Evolutionary conservation across 768 basidiomycete genomes (phyloP), one percentile per base, ranked within the genome.

Genomic region (Pisolithus marmoratus): DNA sequence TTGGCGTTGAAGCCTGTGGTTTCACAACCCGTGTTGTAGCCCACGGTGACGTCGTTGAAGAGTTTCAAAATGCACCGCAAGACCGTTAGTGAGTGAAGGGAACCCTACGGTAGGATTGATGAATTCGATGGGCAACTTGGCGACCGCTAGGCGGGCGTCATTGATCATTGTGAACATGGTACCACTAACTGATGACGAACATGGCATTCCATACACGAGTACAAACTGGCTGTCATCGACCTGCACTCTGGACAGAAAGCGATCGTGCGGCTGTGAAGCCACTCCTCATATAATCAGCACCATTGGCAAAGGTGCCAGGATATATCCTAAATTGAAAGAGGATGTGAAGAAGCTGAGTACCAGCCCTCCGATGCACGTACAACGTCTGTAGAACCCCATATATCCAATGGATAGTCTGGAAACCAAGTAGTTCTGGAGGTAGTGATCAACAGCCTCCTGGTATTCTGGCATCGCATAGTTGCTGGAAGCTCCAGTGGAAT

Each of bases 381-480:
- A 46, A 14, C 58, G 34, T 63, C 62, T 27, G 65, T 62, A 8
- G 64, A 67, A 46, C 67, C 67, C 64, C 63, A 67, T 9, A 37
- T 34, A 2, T 61, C 12, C 46, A 70, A 54, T 60, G 49, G n/a
- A 52, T 70, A 53, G 62, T 72, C 45, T 20, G 52, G 46, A 44
- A 72, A n/a, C n/a, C n/a, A n/a, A 46, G 56, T 68, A 74, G 24
- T 56, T 47, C 42, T 59, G 46, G 40, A 45, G 8, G 24, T 26
- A 45, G 43, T 26, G 7, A 9, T n/a, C 15, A 27, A 72, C 73
- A 14, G 64, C 64, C 11, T 48, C 53, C 48, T 74, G 75, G 55
- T 79, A 79, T 0, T 54, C 51, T 3, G 76, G 72, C 31, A 66
- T 67, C 4, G 67, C 53, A 58, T 70, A 65, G 70, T 66, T 72